Base-by-base conservation (phyloP, 208 protist genomes). In the Trypanosomatidae sp. region DNA sequence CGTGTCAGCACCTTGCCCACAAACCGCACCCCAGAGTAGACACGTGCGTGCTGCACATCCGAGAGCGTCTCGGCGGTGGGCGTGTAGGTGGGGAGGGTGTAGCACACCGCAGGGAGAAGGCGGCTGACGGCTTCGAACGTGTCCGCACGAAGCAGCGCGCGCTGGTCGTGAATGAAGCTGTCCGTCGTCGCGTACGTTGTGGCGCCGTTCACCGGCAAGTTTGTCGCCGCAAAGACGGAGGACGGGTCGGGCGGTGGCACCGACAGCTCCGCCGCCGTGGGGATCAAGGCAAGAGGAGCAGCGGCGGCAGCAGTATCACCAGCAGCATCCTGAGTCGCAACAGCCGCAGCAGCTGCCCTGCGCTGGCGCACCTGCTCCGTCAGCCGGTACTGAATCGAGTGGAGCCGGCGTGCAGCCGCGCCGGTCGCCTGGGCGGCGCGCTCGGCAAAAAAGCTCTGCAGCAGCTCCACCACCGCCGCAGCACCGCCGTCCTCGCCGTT, bases 91-190 rank as follows among this genome's bases (percentile, higher is more conserved):
- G 87, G 88, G 10, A 97, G 78, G 41, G 80, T 5, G 81, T 89
- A 91, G 78, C 89, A 94, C n/a, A 78, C 73, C 13, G 85, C 89
- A 12, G 89, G 78, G 46, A 94, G 71, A 43, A 93, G 49, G 49
- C 93, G 87, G 44, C 81, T 85, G 28, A 86, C 83, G 15, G 88
- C 73, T 74, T 95, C 91, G 76, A 97, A 97, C 19, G 90, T 95
- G 73, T 97, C 93, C 0, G 93, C 93, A n/a, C 89, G 86, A 9
- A 97, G 84, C 13, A 97, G 81, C 46, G 69, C 72, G 73, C 88
- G 88, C 69, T 97, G 93, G 62, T 88, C 90, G 19, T 50, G 71
- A n/a, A 95, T 87, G 53, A 93, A 94, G 4, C 64, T 71, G 67
- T 94, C 86, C 44, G 82, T 84, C 30, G 73, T 74, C 12, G 39